A percentile compares a stretch with the other conserved stretches of the same genome.
These are phyloP conservation scores for Plasmodium knowlesi DNA, from an alignment of 169 alveolate species.

Conservation along the genomic window DNA sequence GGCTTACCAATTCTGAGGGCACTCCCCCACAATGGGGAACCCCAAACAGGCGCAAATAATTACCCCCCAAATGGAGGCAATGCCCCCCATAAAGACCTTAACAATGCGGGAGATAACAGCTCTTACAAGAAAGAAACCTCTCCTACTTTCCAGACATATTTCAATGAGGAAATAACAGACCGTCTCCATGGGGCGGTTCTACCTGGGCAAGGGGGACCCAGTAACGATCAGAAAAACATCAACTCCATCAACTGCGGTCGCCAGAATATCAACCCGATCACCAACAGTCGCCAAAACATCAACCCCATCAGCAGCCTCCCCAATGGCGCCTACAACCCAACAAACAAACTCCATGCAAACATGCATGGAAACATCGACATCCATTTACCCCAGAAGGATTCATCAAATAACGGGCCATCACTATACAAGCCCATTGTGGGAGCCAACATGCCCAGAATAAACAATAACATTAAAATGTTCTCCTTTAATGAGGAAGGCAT, in stretches of 20 bases:
- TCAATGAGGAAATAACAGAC: background rate
- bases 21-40: background rate
- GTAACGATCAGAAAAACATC: too few species aligned
- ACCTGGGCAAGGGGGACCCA: background rate
- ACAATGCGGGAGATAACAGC: background rate
- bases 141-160: background rate
- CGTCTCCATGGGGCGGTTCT: background rate
- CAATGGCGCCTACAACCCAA: background rate
- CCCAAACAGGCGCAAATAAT: background rate
- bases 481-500: background rate
- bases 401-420: background rate
- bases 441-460: background rate
- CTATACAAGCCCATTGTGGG: background rate
- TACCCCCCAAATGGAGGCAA: background rate
- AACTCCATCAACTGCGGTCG: too few species aligned
- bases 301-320: background rate
- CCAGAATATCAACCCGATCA: background rate
- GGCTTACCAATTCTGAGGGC: background rate
- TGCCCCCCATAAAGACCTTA: background rate
- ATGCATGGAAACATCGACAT: background rate
- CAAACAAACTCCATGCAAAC: background rate
- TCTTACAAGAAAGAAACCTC: background rate
- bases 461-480: background rate
- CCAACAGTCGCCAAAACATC: too few species aligned
- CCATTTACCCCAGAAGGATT: background rate